These are phyloP conservation scores for Kodamaea hsintzibuensis DNA, from an alignment of 805 yeast species.

Conservation along the genomic window DNA sequence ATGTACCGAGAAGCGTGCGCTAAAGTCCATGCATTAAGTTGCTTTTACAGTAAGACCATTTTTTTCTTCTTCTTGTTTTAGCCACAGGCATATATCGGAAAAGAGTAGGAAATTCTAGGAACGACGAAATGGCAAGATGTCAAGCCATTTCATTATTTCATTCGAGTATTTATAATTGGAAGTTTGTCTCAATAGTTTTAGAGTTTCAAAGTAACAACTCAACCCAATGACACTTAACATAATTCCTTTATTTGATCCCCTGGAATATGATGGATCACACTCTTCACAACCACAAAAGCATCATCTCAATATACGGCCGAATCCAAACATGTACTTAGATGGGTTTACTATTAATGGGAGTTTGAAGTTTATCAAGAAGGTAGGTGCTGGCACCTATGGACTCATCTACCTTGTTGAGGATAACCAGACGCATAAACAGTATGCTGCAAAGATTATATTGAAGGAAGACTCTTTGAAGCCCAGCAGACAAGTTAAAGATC, in stretches of 20 bases:
- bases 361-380: constrained; percentile 47
- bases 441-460: constrained; percentile 72
- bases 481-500: constrained; percentile 27
- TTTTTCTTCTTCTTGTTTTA: not conserved
- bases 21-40: not conserved
- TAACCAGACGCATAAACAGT: constrained; percentile 45
- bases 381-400: constrained; percentile 88
- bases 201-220: not conserved
- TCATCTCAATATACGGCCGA: not conserved
- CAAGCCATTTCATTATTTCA: not conserved
- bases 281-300: not conserved
- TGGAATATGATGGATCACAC: not conserved
- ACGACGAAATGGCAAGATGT: not conserved
- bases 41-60: not conserved
- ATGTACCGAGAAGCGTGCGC: too few relatives aligned
- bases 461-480: constrained; percentile 41
- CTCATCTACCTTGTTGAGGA: constrained; percentile 72
- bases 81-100: not conserved
- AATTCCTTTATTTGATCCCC: constrained; percentile 3
- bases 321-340: constrained; percentile 15
- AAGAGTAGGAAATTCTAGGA: not conserved
- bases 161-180: constrained; percentile 1
- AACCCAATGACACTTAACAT: constrained; percentile 6
- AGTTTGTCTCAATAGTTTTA: not conserved
- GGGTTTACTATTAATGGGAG: constrained; percentile 30